Conservation (phyloP, 257 asterid species). For the Ehretia macrophylla region DNA sequence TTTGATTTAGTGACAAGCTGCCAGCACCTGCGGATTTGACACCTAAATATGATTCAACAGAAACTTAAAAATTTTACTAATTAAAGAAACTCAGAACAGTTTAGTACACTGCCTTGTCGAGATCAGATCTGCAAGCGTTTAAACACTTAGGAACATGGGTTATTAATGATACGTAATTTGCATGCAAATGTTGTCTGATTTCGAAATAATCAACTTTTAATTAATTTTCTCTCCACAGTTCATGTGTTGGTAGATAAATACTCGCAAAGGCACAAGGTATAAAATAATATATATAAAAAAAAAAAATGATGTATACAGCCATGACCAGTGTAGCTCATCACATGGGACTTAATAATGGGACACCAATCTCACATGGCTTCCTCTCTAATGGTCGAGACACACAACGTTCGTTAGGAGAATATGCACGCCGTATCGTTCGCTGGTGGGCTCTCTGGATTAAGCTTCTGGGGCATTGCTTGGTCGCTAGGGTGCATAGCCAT, state of each 20-base stretch:
- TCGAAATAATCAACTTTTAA: background rate
- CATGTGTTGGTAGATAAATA: constrained; percentile 2
- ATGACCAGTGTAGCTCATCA: constrained; percentile 14
- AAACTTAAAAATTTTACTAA: background rate
- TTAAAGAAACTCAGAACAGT: background rate
- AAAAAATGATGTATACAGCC: constrained; percentile 14
- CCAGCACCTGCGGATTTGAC: too few species aligned
- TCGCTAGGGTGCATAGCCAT: constrained; percentile 16
- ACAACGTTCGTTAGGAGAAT: background rate
- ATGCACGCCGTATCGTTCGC: constrained; percentile 11
- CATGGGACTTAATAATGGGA: constrained; percentile 17
- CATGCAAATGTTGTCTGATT: background rate
- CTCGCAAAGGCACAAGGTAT: background rate
- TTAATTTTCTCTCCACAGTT: background rate
- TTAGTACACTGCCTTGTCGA: background rate
- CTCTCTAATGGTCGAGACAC: constrained; percentile 8
- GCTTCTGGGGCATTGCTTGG: constrained; percentile 12
- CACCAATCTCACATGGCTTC: constrained; percentile 12
- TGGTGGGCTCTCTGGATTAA: constrained; percentile 9
- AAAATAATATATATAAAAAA: background rate
- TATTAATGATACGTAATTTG: constrained; percentile 9
- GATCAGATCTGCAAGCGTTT: constrained; percentile 9
- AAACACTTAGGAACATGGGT: constrained; percentile 2
- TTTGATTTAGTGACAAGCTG: too few species aligned
- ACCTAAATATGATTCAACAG: too few species aligned